Evolutionary conservation across 441 rosid species (phyloP).

Genomic region (Melastoma candidum): DNA sequence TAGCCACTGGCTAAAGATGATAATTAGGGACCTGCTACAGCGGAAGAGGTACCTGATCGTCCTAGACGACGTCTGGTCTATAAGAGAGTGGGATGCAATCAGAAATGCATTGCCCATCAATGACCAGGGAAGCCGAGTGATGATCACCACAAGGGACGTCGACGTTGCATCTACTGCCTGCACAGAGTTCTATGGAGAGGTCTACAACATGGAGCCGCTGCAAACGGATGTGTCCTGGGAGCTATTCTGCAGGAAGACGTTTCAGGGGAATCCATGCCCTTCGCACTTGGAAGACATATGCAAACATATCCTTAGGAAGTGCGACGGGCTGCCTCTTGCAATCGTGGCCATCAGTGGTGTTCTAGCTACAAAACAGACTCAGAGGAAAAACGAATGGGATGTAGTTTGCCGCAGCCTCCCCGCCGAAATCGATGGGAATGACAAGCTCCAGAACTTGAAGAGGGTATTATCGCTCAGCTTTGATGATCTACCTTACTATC

Average conservation of each 20-base stretch:
- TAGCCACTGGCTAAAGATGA: slow-evolving; percentile 13
- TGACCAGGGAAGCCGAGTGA: slow-evolving; percentile 20
- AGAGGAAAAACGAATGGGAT: slow-evolving; percentile 21
- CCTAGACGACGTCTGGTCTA: slow-evolving; percentile 28
- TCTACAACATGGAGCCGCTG: slow-evolving; percentile 20
- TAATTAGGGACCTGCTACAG: slow-evolving; percentile 19
- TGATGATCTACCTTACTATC: slow-evolving; percentile 18
- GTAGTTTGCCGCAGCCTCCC: slow-evolving; percentile 10
- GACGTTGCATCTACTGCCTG: slow-evolving; percentile 19
- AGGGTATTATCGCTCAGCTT: slow-evolving; percentile 18
- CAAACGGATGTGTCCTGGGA: slow-evolving; percentile 20
- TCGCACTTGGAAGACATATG: slow-evolving; percentile 14
- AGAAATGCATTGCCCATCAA: slow-evolving; percentile 15
- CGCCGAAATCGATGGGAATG: slow-evolving; percentile 11
- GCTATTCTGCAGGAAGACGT: slow-evolving; percentile 28
- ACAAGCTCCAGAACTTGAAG: slow-evolving; percentile 13
- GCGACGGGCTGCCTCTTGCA: slow-evolving; percentile 35
- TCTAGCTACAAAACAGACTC: slow-evolving; percentile 22
- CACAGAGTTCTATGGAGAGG: slow-evolving; percentile 15
- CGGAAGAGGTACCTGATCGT: slow-evolving; percentile 25
- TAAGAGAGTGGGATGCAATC: slow-evolving; percentile 26
- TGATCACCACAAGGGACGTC: slow-evolving; percentile 24
- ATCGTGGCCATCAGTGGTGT: slow-evolving; percentile 34
- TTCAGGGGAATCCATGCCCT: slow-evolving; percentile 22
- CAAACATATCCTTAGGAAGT: slow-evolving; percentile 18